These are phyloP conservation scores for Botrytis sinoallii DNA, from an alignment of 2,329 filamentous ascomycete genomes.

Conservation along the genomic window DNA sequence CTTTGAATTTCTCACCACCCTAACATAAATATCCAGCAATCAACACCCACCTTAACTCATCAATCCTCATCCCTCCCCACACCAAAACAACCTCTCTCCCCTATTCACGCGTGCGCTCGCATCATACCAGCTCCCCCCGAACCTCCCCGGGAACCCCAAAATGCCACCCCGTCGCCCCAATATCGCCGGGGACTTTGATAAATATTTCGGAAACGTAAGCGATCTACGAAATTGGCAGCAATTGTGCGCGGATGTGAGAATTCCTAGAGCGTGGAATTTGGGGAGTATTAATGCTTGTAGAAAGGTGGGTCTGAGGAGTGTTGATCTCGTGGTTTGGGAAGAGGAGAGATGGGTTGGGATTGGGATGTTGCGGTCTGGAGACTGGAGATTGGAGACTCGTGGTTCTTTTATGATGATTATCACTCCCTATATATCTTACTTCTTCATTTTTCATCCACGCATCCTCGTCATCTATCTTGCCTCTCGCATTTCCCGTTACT, in stretches of 20 bases:
- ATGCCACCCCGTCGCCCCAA: background rate
- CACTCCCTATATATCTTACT: background rate
- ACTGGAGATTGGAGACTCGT: background rate
- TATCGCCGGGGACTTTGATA: background rate
- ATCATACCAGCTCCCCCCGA: background rate
- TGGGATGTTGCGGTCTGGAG: background rate
- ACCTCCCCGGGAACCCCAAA: background rate
- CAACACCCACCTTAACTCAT: background rate
- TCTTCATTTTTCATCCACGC: background rate
- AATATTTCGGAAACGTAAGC: background rate
- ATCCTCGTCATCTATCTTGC: background rate
- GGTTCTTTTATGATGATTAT: background rate
- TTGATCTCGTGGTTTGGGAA: background rate
- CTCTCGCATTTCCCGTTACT: background rate
- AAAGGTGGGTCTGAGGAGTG: background rate
- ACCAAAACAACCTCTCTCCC: background rate
- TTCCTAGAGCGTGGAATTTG: background rate
- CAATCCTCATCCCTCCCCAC: background rate
- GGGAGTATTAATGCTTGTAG: background rate
- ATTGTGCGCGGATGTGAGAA: conserved; percentile 4
- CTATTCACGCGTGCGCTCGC: background rate
- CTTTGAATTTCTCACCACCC: background rate
- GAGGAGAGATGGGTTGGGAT: background rate
- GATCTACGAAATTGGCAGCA: conserved; percentile 8
- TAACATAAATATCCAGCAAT: background rate